Evolutionary conservation across 345 rosid genomes (phyloP), one percentile per base, ranked within the genome.

Genomic region (Cardamine occulta): DNA sequence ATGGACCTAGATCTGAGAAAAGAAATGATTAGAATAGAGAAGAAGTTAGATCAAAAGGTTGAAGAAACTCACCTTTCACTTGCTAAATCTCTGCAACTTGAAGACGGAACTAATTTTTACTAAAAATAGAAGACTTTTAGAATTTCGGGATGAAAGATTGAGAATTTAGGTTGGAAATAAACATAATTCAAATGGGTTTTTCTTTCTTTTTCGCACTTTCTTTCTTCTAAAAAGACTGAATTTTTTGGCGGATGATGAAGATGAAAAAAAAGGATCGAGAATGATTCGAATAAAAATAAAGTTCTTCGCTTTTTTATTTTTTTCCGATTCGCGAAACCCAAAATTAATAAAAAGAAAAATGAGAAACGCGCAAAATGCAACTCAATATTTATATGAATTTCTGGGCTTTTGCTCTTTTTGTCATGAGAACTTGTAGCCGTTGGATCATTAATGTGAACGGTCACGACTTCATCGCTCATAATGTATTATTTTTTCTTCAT

Each of bases 231-330:
- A 77, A 66, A 78, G 69, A 78, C 26, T 78, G 52, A 31, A 73
- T 51, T 66, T 72, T 73, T 69, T 37, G 55, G 81, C 40, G 63
- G 73, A 72, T 66, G 52, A 73, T 32, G 70, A 73, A 40, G 42
- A 28, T 28, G 31, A 68, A n/a, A 45, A 58, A 54, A 78, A 78
- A 52, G 69, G 77, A 78, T 73, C 69, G 70, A 52, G 81, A 67
- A 51, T 79, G 74, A 73, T 79, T 79, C 81, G 81, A 79, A 78
- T 52, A 47, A 72, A 65, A 78, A 40, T 58, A 72, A 66, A 78
- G 77, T 64, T 64, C 24, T 26, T 55, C 14, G 14, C 62, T 72
- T 59, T 65, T 19, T 24, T 39, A 28, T 23, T 63, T 0, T 24
- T 49, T 49, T 56, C 39, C 66, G 68, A 66, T 72, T 78, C 24